A percentile compares a stretch with the other conserved stretches of the same genome.
Conservation (phyloP, 208 protist genomes). For the Wallacemonas sp. region DNA sequence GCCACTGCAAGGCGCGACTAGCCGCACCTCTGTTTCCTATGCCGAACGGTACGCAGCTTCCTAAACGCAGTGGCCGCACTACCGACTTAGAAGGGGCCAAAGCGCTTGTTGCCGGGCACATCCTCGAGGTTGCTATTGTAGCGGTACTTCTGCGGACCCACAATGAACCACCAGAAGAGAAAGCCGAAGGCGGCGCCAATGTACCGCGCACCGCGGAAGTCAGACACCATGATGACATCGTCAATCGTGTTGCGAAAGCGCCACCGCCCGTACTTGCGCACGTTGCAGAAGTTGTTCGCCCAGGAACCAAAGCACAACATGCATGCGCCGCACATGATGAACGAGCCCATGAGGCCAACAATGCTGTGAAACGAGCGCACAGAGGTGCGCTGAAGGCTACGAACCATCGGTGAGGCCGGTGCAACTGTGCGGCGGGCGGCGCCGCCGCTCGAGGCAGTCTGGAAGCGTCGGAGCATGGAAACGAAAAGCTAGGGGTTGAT, state of each 20-base stretch:
- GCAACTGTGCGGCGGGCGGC: neutral
- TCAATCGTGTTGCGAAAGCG: slow-evolving; percentile 87
- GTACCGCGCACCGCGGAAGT: slow-evolving; percentile 78
- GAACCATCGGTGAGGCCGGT: slow-evolving; percentile 8
- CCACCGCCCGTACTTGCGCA: slow-evolving; percentile 82
- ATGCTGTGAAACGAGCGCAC: slow-evolving; percentile 54
- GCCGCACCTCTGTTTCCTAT: too few relatives aligned
- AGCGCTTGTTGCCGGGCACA: slow-evolving; percentile 75
- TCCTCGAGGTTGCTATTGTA: slow-evolving; percentile 73
- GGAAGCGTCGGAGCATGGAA: slow-evolving; percentile 42
- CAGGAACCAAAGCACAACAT: slow-evolving; percentile 80
- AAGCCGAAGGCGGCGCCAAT: slow-evolving; percentile 69
- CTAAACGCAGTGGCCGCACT: neutral
- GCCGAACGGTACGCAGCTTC: too few relatives aligned
- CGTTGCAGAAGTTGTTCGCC: slow-evolving; percentile 88
- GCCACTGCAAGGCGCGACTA: too few relatives aligned
- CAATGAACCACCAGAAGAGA: slow-evolving; percentile 86
- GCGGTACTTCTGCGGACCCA: slow-evolving; percentile 82
- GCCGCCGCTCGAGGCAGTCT: slow-evolving; percentile 13
- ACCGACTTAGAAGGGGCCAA: slow-evolving; percentile 76
- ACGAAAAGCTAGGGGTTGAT: neutral
- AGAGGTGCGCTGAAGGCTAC: neutral
- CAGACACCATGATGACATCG: slow-evolving; percentile 82
- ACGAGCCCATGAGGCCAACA: slow-evolving; percentile 51
- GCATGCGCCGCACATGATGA: slow-evolving; percentile 61